These are phyloP conservation scores for Penicillium brasilianum DNA, from an alignment of 2,329 filamentous ascomycete species.

Conservation along the genomic window DNA sequence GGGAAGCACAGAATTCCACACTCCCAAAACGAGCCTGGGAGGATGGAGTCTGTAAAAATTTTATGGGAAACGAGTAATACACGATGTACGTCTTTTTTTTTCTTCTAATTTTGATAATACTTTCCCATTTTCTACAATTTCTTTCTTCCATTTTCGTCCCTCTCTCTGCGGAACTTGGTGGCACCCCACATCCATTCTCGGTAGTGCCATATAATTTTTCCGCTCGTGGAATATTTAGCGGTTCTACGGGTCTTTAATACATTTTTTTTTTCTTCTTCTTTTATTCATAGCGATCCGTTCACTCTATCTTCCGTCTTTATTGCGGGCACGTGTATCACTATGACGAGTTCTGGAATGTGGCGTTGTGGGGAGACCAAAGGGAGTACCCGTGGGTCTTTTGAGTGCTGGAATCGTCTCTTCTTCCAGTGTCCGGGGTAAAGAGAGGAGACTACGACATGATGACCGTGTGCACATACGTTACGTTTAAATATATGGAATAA, in stretches of 20 bases:
- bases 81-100: constrained; percentile 24
- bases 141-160: neutral
- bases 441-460: neutral
- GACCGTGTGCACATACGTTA: neutral
- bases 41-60: neutral
- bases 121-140: neutral
- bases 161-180: neutral
- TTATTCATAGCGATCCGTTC: neutral
- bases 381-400: neutral
- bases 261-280: neutral
- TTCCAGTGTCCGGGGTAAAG: neutral
- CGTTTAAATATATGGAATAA: neutral
- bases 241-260: neutral
- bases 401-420: no score
- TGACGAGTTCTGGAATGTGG: neutral
- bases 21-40: neutral
- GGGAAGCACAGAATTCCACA: neutral
- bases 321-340: neutral
- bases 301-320: neutral
- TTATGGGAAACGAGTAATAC: constrained; percentile 34
- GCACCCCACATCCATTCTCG: neutral
- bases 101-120: constrained; percentile 3
- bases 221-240: no score
- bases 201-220: neutral
- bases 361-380: neutral